Conservation (phyloP, 306 rosid species). For the Cucumis hystrix region DNA sequence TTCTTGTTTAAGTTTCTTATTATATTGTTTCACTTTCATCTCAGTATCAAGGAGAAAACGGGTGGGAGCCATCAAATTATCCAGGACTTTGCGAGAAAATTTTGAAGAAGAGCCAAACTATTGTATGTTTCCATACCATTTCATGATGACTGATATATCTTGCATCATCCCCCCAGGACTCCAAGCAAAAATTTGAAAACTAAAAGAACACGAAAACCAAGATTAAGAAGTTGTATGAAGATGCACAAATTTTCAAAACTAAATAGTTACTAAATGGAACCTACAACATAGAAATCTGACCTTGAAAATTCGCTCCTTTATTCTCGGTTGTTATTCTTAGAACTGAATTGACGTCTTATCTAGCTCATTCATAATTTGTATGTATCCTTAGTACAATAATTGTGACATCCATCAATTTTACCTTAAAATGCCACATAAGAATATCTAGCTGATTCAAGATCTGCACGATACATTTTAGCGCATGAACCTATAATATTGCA, state of each 20-base stretch:
- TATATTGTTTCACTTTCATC: constrained; percentile 8
- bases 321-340: background rate
- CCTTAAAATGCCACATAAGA: background rate
- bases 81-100: constrained; percentile 81
- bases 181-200: no score
- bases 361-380: background rate
- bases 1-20: background rate
- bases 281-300: background rate
- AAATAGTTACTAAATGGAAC: no score
- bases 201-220: no score
- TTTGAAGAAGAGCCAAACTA: constrained; percentile 78
- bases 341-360: background rate
- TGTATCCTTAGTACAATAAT: background rate
- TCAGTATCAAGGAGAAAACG: constrained; percentile 96
- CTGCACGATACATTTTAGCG: background rate
- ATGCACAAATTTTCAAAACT: no score
- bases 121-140: constrained; percentile 48
- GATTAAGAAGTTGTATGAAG: no score
- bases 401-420: background rate
- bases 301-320: background rate
- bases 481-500: background rate
- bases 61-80: constrained; percentile 86
- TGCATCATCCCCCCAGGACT: no score
- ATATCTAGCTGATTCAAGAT: background rate
- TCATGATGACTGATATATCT: background rate